Conservation (phyloP, 495 filamentous ascomycete species). For the Penicillium fimorum region DNA sequence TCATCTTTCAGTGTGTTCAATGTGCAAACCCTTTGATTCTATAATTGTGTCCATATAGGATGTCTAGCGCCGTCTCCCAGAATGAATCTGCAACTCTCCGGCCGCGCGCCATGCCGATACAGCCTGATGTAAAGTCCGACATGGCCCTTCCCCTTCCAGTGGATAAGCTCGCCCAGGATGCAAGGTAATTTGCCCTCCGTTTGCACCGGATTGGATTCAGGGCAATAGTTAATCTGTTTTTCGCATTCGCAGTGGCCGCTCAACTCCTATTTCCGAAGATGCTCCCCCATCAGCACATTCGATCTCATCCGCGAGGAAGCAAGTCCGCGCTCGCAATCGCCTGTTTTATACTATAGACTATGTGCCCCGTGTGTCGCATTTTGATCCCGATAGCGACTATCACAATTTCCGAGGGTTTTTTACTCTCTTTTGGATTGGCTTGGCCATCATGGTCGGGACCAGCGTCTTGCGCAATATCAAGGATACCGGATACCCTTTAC, state of each 20-base stretch:
- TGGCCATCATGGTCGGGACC: slow-evolving; percentile 96
- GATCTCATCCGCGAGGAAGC: slow-evolving; percentile 78
- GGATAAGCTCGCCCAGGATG: slow-evolving; percentile 29
- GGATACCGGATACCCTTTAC: slow-evolving; percentile 84
- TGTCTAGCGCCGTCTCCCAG: slow-evolving; percentile 38
- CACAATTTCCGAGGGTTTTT: slow-evolving; percentile 96
- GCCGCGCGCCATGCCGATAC: slow-evolving; percentile 31
- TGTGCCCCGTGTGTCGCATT: slow-evolving; percentile 89
- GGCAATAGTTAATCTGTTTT: slow-evolving; percentile 9
- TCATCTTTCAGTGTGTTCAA: slow-evolving; percentile 11
- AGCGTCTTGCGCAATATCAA: slow-evolving; percentile 88
- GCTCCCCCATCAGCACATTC: slow-evolving; percentile 86
- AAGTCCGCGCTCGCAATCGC: slow-evolving; percentile 79
- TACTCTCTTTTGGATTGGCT: slow-evolving; percentile 92
- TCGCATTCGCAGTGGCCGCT: slow-evolving; percentile 61
- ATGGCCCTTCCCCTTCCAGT: slow-evolving; percentile 21
- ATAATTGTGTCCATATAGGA: slow-evolving; percentile 22
- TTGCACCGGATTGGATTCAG: neutral
- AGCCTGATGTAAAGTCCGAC: slow-evolving; percentile 27
- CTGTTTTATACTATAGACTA: slow-evolving; percentile 97
- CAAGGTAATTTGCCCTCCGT: slow-evolving; percentile 26
- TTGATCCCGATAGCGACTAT: slow-evolving; percentile 89
- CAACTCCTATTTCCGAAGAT: slow-evolving; percentile 87
- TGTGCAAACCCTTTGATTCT: slow-evolving; percentile 21
- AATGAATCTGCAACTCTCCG: slow-evolving; percentile 32